phyloP scores from a whole-genome alignment of 2,329 filamentous ascomycete species.

The Aureobasidium sp. region DNA sequence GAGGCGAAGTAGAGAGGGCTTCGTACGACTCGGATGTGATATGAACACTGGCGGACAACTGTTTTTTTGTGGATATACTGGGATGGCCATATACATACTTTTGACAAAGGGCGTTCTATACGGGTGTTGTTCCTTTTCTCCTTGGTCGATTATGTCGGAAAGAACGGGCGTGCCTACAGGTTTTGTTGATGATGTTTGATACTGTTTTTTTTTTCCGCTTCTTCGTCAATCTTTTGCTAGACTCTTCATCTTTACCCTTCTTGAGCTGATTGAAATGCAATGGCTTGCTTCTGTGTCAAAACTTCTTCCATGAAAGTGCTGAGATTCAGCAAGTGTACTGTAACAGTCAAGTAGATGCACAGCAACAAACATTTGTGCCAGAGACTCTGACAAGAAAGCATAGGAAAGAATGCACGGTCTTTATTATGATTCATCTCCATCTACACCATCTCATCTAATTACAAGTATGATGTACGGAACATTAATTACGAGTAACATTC shows the following conservation, averaged over 20 bases:
- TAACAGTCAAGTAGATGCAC: too few relatives aligned
- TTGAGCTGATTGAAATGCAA: too few relatives aligned
- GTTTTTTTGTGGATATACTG: constrained; percentile 1
- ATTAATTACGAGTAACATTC: neutral
- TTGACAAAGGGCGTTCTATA: neutral
- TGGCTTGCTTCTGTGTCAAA: too few relatives aligned
- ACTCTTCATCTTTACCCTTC: too few relatives aligned
- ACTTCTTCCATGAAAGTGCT: too few relatives aligned
- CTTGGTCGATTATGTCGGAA: neutral
- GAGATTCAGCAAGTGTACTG: too few relatives aligned
- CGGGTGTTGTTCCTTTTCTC: neutral
- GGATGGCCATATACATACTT: neutral
- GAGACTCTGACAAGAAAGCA: too few relatives aligned
- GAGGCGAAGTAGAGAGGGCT: neutral
- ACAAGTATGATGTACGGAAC: neutral
- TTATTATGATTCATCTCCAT: too few relatives aligned
- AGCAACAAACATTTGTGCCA: too few relatives aligned
- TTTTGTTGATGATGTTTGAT: neutral
- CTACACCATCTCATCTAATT: neutral
- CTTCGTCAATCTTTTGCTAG: too few relatives aligned
- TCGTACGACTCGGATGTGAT: neutral
- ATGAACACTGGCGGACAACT: neutral
- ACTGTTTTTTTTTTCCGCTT: neutral
- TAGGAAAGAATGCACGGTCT: too few relatives aligned
- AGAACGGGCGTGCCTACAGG: neutral